Evolutionary conservation across 768 basidiomycete genomes (phyloP).

Genomic region (Lentinula sp.): DNA sequence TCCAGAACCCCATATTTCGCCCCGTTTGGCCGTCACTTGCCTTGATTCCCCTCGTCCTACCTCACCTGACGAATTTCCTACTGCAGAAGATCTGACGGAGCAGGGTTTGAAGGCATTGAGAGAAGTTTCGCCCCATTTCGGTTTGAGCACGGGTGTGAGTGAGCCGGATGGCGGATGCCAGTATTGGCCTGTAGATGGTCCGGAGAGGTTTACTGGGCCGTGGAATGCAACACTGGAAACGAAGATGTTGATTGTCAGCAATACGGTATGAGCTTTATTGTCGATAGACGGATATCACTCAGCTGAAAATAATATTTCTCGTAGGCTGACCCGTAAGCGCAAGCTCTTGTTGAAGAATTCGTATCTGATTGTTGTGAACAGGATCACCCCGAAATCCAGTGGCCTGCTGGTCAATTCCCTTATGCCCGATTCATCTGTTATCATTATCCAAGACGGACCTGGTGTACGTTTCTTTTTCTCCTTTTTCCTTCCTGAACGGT

Average conservation of each 20-base stretch:
- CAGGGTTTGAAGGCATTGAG: constrained; percentile 6
- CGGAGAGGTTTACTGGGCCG: constrained; percentile 20
- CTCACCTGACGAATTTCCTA: constrained; percentile 1
- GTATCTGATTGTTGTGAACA: not conserved
- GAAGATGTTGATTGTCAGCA: constrained; percentile 22
- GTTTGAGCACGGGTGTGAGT: constrained; percentile 11
- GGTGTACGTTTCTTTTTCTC: not conserved
- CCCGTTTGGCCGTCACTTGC: constrained; percentile 17
- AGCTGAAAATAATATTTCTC: not conserved
- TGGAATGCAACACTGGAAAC: constrained; percentile 21
- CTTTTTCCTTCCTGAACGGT: not conserved
- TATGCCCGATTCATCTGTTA: constrained; percentile 16
- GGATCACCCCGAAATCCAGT: constrained; percentile 17
- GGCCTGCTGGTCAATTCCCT: constrained; percentile 15
- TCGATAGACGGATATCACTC: not conserved
- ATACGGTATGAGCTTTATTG: constrained; percentile 14
- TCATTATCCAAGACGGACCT: constrained; percentile 17
- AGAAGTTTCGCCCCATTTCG: constrained; percentile 17
- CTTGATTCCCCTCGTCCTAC: constrained; percentile 15
- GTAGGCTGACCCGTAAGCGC: constrained; percentile 8
- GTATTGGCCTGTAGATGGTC: constrained; percentile 17
- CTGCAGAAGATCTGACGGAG: constrained; percentile 10
- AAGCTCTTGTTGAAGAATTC: not conserved
- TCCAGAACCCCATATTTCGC: constrained; percentile 2
- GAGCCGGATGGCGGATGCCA: constrained; percentile 19